Evolutionary conservation across 768 basidiomycete species (phyloP).

Genomic region (Tricholoma saponaceum): DNA sequence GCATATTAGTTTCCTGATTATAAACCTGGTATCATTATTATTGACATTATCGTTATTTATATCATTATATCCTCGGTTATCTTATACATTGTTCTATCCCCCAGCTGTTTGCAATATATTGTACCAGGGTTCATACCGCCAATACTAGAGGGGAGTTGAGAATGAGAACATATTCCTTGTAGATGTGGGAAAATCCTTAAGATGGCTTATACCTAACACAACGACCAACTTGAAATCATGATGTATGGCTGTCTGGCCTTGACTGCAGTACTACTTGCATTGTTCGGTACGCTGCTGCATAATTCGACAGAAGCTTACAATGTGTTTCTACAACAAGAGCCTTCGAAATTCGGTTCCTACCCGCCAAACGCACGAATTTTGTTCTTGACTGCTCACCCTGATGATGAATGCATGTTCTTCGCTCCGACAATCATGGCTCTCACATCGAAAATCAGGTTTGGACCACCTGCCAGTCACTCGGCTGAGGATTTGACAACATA

Average conservation of each 20-base stretch:
- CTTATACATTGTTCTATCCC: too few species aligned
- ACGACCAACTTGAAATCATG: too few species aligned
- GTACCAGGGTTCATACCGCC: too few species aligned
- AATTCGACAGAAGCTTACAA: constrained; percentile 25
- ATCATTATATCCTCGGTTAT: not conserved
- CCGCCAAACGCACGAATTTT: constrained; percentile 34
- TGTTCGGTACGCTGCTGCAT: constrained; percentile 29
- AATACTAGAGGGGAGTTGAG: too few species aligned
- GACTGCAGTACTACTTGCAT: constrained; percentile 12
- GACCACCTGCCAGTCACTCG: constrained; percentile 4
- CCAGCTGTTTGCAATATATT: too few species aligned
- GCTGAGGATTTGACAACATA: not conserved
- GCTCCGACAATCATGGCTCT: constrained; percentile 74
- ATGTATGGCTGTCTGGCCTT: not conserved
- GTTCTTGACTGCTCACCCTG: constrained; percentile 88
- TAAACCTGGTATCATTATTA: not conserved
- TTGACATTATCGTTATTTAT: not conserved
- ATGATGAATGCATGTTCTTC: constrained; percentile 95
- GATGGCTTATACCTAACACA: too few species aligned
- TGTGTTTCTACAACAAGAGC: not conserved
- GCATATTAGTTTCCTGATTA: not conserved
- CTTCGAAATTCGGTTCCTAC: not conserved
- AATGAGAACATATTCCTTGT: too few species aligned
- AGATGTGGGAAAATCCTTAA: too few species aligned
- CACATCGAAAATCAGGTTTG: not conserved